Evolutionary conservation across 257 asterid species (phyloP).

Genomic region (Plectranthus barbatus): DNA sequence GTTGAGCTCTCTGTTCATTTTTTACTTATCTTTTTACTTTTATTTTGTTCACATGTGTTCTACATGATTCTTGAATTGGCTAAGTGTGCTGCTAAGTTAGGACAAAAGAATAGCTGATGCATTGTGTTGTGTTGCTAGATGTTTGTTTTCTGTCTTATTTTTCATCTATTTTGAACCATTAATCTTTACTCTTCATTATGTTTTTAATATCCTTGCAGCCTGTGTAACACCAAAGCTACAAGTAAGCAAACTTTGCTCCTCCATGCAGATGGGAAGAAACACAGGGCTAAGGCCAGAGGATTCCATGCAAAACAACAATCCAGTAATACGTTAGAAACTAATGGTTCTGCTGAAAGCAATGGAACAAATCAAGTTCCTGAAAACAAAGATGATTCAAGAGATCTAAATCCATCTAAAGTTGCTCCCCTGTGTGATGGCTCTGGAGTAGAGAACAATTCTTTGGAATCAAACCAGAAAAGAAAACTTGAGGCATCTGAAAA

Average conservation of each 20-base stretch:
- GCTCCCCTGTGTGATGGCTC: constrained; percentile 9
- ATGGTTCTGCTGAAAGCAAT: constrained; percentile 18
- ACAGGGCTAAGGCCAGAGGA: constrained; percentile 84
- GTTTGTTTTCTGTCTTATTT: background rate
- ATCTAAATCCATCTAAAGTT: constrained; percentile 32
- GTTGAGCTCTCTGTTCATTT: background rate
- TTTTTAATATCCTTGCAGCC: constrained; percentile 37
- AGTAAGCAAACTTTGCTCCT: constrained; percentile 85
- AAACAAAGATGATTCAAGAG: constrained; percentile 25
- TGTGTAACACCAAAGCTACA: constrained; percentile 82
- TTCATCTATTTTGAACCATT: background rate
- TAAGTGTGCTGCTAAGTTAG: background rate
- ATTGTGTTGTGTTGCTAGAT: background rate
- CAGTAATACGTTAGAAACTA: constrained; percentile 31
- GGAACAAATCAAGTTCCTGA: constrained; percentile 25
- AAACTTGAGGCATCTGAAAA: constrained; percentile 47
- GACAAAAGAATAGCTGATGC: background rate
- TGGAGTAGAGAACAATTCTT: constrained; percentile 28
- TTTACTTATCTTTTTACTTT: background rate
- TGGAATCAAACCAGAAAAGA: constrained; percentile 48
- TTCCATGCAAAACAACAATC: constrained; percentile 70
- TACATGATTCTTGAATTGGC: background rate
- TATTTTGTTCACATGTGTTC: background rate
- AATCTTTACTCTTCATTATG: background rate
- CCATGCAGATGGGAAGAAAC: constrained; percentile 95